phyloP scores from a whole-genome alignment of 1,284 basidiomycete genomes.

The Amylostereum areolatum region DNA sequence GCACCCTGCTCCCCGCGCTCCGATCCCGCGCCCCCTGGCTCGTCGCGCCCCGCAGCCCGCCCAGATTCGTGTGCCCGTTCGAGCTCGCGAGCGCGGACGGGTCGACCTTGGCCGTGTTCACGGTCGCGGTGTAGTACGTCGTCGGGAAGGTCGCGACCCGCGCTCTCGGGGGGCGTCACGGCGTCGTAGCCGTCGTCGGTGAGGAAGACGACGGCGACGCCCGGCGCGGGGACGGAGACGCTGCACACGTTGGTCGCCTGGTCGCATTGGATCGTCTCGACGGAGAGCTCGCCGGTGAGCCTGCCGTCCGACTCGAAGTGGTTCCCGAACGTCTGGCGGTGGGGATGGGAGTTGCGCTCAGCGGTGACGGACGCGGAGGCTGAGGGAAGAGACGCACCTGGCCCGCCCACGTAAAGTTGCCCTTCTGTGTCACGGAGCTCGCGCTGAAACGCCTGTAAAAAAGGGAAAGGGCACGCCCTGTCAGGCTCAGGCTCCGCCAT shows the following conservation, averaged over 20 bases:
- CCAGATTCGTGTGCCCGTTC: slow-evolving; percentile 39
- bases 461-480: slow-evolving; percentile 1
- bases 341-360: too few species aligned
- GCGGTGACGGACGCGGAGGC: neutral
- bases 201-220: slow-evolving; percentile 50
- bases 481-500: neutral
- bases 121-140: slow-evolving; percentile 18
- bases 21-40: slow-evolving; percentile 27
- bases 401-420: slow-evolving; percentile 45
- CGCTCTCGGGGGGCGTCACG: slow-evolving; percentile 19
- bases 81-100: slow-evolving; percentile 36
- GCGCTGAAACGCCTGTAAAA: slow-evolving; percentile 32
- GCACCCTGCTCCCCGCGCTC: neutral
- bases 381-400: slow-evolving; percentile 14
- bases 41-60: slow-evolving; percentile 37
- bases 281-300: slow-evolving; percentile 32
- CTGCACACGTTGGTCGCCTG: slow-evolving; percentile 33
- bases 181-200: slow-evolving; percentile 29
- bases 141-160: slow-evolving; percentile 37
- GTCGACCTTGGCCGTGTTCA: slow-evolving; percentile 22
- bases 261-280: slow-evolving; percentile 39
- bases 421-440: slow-evolving; percentile 33
- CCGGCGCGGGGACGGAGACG: slow-evolving; percentile 46
- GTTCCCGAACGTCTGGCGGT: slow-evolving; percentile 31
- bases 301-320: slow-evolving; percentile 39